phyloP scores from a whole-genome alignment of 192 early-diverging fungal genomes.

The Gryganskiella cystojenkinii region DNA sequence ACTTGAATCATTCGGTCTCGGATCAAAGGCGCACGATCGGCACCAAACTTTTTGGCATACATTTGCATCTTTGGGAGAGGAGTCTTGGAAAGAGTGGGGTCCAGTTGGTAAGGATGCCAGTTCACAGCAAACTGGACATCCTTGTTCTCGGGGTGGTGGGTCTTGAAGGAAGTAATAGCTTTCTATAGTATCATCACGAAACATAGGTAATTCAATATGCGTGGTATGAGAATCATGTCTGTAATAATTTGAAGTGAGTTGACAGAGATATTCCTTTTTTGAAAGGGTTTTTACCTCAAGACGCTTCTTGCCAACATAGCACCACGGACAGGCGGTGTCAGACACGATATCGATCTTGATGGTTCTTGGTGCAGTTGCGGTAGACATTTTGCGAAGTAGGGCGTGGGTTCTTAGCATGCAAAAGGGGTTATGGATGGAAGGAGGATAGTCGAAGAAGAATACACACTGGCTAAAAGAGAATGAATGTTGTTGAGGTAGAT shows the following conservation, averaged over 20 bases:
- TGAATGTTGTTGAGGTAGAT: background rate
- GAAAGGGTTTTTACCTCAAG: constrained; percentile 76
- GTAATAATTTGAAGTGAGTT: too few relatives aligned
- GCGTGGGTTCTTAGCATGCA: constrained; percentile 25
- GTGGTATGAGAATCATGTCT: too few relatives aligned
- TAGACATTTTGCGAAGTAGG: constrained; percentile 26
- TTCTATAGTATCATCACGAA: too few relatives aligned
- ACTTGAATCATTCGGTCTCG: constrained; percentile 59
- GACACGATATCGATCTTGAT: constrained; percentile 71
- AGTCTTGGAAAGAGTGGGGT: constrained; percentile 65
- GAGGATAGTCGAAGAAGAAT: too few relatives aligned
- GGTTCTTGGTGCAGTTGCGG: constrained; percentile 22
- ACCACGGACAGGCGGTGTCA: constrained; percentile 83
- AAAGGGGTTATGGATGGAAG: background rate
- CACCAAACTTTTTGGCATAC: constrained; percentile 78
- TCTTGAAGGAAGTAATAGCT: constrained; percentile 52
- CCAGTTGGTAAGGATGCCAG: constrained; percentile 80
- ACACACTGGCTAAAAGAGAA: too few relatives aligned
- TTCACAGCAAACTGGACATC: constrained; percentile 66
- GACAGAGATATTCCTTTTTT: too few relatives aligned
- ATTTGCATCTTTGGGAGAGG: constrained; percentile 60
- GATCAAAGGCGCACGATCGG: constrained; percentile 61
- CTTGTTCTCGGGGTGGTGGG: constrained; percentile 52
- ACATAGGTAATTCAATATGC: too few relatives aligned
- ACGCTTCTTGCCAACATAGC: constrained; percentile 81